A percentile compares a stretch with the other conserved stretches of the same genome.
Conservation (phyloP, 2,329 filamentous ascomycete species). For the Fusarium multiceps region DNA sequence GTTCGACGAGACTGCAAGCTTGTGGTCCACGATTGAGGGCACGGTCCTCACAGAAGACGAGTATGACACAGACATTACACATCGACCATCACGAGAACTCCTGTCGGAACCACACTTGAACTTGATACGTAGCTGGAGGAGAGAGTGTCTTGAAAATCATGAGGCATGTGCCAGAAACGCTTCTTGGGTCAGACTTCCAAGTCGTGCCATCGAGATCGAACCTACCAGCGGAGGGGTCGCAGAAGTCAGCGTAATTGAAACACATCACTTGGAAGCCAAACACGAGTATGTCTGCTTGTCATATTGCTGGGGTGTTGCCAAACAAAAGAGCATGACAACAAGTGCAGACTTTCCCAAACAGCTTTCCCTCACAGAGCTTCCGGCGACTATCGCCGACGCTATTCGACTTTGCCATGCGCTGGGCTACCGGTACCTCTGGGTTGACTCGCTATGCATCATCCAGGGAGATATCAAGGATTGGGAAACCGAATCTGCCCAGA, state of each 20-base stretch:
- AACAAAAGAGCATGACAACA: background rate
- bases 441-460: background rate
- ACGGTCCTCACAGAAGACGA: background rate
- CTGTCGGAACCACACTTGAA: background rate
- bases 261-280: background rate
- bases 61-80: background rate
- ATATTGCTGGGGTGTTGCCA: background rate
- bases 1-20: background rate
- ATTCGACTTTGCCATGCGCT: background rate
- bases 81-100: background rate
- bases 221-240: accelerated
- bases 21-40: too few relatives aligned
- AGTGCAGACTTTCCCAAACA: background rate
- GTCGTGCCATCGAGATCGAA: background rate
- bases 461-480: background rate
- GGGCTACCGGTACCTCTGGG: background rate
- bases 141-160: background rate
- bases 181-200: background rate
- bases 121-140: background rate
- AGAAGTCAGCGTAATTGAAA: background rate
- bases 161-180: background rate
- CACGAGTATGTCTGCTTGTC: background rate
- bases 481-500: background rate
- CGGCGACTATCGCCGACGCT: background rate
- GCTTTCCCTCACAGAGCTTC: background rate